Percentiles rank a stretch among this genome's conserved stretches.
These are phyloP conservation scores for Yamadazyma paraphyllophila DNA, from an alignment of 805 yeast genomes.

Conservation along the genomic window DNA sequence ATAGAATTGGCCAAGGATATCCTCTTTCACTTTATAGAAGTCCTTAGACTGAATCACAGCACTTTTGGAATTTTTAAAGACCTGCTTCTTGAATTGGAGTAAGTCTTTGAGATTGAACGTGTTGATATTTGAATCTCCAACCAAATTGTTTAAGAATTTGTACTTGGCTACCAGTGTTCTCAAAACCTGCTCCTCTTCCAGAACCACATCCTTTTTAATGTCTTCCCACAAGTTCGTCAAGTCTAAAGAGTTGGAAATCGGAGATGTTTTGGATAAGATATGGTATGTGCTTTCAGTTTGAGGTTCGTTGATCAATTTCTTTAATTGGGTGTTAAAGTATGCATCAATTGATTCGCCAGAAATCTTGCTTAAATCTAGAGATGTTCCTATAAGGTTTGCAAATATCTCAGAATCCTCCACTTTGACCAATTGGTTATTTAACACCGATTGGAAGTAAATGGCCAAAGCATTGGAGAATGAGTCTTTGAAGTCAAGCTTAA, in stretches of 20 bases:
- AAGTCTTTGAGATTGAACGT: slow-evolving; percentile 16
- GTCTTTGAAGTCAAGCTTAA: not conserved
- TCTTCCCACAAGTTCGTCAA: slow-evolving; percentile 8
- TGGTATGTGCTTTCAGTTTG: slow-evolving; percentile 7
- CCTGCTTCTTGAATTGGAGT: slow-evolving; percentile 14
- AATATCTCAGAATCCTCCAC: slow-evolving; percentile 1
- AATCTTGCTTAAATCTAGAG: slow-evolving; percentile 7
- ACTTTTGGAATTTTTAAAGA: slow-evolving; percentile 20
- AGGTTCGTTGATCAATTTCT: not conserved
- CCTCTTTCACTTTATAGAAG: slow-evolving; percentile 46
- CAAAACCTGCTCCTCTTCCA: slow-evolving; percentile 20
- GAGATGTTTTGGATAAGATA: slow-evolving; percentile 2
- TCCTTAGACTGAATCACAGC: slow-evolving; percentile 12
- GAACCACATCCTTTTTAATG: slow-evolving; percentile 9
- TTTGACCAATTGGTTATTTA: not conserved
- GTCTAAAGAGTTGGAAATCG: not conserved
- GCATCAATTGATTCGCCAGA: not conserved
- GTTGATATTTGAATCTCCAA: slow-evolving; percentile 3
- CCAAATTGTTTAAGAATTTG: slow-evolving; percentile 26
- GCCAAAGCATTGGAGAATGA: slow-evolving; percentile 3
- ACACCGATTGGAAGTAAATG: slow-evolving; percentile 4
- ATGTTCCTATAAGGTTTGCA: slow-evolving; percentile 14
- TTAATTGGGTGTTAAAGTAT: slow-evolving; percentile 2
- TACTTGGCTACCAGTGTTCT: slow-evolving; percentile 20
- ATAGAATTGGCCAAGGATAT: slow-evolving; percentile 26